Evolutionary conservation across 768 basidiomycete species (phyloP), one percentile per base, ranked within the genome.

Genomic region (Mycena floridula): DNA sequence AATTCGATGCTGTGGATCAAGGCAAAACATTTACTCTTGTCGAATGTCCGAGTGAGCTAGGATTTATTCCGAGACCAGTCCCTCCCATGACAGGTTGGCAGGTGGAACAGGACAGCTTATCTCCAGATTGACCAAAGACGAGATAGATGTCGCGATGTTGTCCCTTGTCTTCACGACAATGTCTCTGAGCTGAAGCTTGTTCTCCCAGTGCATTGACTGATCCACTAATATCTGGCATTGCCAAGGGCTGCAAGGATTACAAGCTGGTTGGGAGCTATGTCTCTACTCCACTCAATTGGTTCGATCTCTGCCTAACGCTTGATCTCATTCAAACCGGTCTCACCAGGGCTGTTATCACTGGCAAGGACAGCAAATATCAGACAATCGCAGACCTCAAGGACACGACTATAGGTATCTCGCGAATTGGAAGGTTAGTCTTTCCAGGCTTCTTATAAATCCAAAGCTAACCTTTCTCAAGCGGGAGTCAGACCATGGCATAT

Each of bases 221-320:
- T 56, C 77, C 89, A 0, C 67, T 97, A 24, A 90, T 96, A 50
- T 87, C 91, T 40, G 94, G 94, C 0, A 89, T 96, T 44, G 91
- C 90, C 6, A 93, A 92, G 45, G 90, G 92, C 1, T 87, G 86
- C 0, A 74, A 76, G 42, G 79, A 85, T 6, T 99, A 96, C 65
- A 92, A 87, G 61, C 82, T 97, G 15, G 82, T 95, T 3, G 93
- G 95, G 6, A 89, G 88, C 57, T 97, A 90, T 59, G 93, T 97
- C 38, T 78, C 77, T 1, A 89, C 89, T 4, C 89, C 93, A 2
- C 67, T 97, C 35, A 85, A 89, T 67, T 97, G 91, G 93, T 82
- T 49, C 18, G 30, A 21, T 22, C 24, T 38, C 44, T 38, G 40
- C 25, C 9, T 22, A 25, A 18, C 28, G 25, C 5, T 18, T 25